Percentiles rank a stretch among this genome's conserved stretches.
Evolutionary conservation across 2,329 filamentous ascomycete species (phyloP).

Genomic region (Neofusicoccum ribis): DNA sequence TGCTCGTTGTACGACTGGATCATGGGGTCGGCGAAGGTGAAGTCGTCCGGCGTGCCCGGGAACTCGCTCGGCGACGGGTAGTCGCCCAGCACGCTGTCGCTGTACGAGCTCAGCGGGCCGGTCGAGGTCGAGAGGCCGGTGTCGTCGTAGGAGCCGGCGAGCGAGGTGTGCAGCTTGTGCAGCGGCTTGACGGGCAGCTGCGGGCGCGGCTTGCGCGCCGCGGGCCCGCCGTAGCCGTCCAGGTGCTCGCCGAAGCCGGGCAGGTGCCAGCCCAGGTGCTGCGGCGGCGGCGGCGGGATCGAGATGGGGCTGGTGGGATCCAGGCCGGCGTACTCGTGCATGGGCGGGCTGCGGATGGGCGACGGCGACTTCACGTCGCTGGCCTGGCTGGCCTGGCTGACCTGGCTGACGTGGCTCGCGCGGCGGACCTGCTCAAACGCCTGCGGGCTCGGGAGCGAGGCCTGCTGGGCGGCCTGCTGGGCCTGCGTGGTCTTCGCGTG

Average conservation of each 20-base stretch:
- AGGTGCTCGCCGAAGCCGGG: slow-evolving; percentile 41
- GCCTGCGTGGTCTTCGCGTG: background rate
- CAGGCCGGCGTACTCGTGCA: slow-evolving; percentile 38
- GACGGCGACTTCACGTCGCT: slow-evolving; percentile 17
- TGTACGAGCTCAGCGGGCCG: slow-evolving; percentile 48
- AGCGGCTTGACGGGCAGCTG: slow-evolving; percentile 42
- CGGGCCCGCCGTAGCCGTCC: slow-evolving; percentile 34
- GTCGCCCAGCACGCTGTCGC: slow-evolving; percentile 41
- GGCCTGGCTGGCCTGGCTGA: slow-evolving; percentile 3
- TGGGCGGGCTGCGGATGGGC: slow-evolving; percentile 19
- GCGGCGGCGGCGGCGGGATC: slow-evolving; percentile 38
- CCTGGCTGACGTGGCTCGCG: slow-evolving; percentile 6
- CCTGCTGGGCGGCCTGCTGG: background rate
- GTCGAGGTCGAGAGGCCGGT: slow-evolving; percentile 46
- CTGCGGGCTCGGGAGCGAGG: slow-evolving; percentile 2
- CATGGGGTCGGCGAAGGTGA: slow-evolving; percentile 39
- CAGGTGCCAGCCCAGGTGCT: slow-evolving; percentile 39
- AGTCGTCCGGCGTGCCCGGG: slow-evolving; percentile 48
- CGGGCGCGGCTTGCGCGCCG: slow-evolving; percentile 39
- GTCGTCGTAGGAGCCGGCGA: slow-evolving; percentile 43
- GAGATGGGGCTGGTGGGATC: slow-evolving; percentile 41
- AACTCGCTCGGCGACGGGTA: slow-evolving; percentile 50
- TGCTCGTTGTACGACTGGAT: slow-evolving; percentile 37
- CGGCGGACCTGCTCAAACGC: background rate
- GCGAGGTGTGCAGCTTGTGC: slow-evolving; percentile 45